Conservation (phyloP, 2,329 filamentous ascomycete species). For the Fusarium nanum region DNA sequence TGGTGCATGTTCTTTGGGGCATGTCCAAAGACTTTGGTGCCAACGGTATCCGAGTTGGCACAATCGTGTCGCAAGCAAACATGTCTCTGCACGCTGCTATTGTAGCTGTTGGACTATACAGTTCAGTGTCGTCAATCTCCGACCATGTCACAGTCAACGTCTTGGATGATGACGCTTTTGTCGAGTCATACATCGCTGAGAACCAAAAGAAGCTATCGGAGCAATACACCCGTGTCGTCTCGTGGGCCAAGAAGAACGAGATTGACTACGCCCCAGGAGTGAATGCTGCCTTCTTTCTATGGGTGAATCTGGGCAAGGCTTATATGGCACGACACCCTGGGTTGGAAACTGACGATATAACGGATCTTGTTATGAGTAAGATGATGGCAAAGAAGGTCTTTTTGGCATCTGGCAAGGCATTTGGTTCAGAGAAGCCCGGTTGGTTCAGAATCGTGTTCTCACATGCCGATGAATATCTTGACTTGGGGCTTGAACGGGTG, state of each 20-base stretch:
- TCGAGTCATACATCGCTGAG: constrained; percentile 56
- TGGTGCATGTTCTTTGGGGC: constrained; percentile 64
- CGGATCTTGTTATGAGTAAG: constrained; percentile 43
- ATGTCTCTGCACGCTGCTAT: constrained; percentile 53
- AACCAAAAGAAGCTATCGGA: constrained; percentile 56
- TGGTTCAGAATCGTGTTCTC: constrained; percentile 57
- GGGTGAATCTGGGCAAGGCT: constrained; percentile 59
- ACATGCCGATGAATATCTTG: constrained; percentile 47
- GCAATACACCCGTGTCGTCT: constrained; percentile 53
- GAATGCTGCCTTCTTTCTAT: constrained; percentile 68
- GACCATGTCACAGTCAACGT: constrained; percentile 57
- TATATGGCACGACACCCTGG: constrained; percentile 39
- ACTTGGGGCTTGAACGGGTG: constrained; percentile 43
- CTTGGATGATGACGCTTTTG: constrained; percentile 58
- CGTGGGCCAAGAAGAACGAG: constrained; percentile 52
- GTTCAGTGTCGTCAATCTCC: constrained; percentile 58
- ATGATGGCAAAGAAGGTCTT: constrained; percentile 51
- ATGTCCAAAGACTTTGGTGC: constrained; percentile 66
- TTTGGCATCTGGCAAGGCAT: constrained; percentile 52
- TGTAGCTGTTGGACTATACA: constrained; percentile 54
- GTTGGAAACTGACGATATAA: constrained; percentile 37
- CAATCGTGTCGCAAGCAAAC: constrained; percentile 62
- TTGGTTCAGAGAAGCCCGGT: constrained; percentile 53
- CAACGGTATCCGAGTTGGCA: constrained; percentile 65
- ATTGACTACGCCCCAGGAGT: constrained; percentile 60